Base-by-base conservation (phyloP, 2,329 filamentous ascomycete genomes). In the Hortaea werneckii region DNA sequence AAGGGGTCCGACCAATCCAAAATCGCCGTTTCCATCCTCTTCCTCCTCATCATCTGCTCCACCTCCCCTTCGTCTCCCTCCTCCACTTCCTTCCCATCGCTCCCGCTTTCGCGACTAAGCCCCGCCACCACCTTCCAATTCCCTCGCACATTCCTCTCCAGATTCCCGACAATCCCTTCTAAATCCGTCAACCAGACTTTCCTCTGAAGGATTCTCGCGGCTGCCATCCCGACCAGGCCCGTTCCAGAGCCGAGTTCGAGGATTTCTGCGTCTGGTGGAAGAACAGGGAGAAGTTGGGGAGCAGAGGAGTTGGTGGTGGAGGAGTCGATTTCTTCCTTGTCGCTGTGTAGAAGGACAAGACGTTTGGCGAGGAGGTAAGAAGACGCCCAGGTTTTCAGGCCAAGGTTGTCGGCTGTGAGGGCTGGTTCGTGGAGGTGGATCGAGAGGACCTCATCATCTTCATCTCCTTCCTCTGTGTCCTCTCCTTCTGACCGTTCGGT, bases 331-430 rank as follows among this genome's bases (percentile, higher is more conserved):
- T 20, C 20, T 20, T 20, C 20, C 20, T 20, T 20, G 5, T 13
- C 20, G 13, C 50, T 37, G 13, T 40, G 52, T 12, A 75, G 59
- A 3, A 49, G 51, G 41, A 60, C 59, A 27, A 96, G 75, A 26
- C 85, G 79, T 54, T 79, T 83, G 0, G 90, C 84, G 4, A 96
- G 79, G 2, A 94, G 76, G 59, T 88, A 94, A 0, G 88, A 90
- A 0, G 88, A 90, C 0, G 85, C 87, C 92, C 92, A 96, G 0
- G 92, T 98, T 66, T 98, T 96, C 63, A 94, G 75, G 1, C 92
- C 92, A 12, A 96, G 73, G 48, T 86, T 85, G 64, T 95, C 90
- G 5, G 85, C 85, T 0, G 87, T 94, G 46, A 96, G 72, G 1
- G 88, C 82, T 1, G 92, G 92, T 62, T 98, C 92, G 46, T 87